Evolutionary conservation across 441 rosid species (phyloP).

Genomic region (Mallotus repandus): DNA sequence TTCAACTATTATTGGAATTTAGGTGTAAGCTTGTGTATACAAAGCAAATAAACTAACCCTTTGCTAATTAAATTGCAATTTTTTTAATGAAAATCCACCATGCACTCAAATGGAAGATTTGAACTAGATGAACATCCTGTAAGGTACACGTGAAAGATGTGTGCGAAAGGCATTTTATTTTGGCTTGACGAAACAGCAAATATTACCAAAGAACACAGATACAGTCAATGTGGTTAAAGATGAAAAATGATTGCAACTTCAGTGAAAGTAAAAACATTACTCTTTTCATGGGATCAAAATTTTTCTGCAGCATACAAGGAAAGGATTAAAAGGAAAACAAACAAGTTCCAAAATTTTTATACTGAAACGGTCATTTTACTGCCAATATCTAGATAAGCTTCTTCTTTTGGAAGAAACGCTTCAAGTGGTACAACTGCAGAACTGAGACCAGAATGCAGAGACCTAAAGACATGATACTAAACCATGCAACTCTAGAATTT

Average conservation of each 20-base stretch:
- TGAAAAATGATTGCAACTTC: background rate
- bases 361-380: conserved; percentile 10
- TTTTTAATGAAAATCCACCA: background rate
- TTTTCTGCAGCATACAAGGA: conserved; percentile 18
- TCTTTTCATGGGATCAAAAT: conserved; percentile 19
- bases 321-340: background rate
- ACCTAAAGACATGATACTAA: conserved; percentile 70
- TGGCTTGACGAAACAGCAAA: background rate
- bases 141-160: background rate
- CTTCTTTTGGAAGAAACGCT: conserved; percentile 76
- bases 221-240: background rate
- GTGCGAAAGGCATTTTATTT: background rate
- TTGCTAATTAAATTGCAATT: background rate
- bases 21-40: background rate
- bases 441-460: conserved; percentile 61
- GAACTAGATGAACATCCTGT: background rate
- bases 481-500: conserved; percentile 66
- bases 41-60: background rate
- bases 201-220: background rate
- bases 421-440: conserved; percentile 71
- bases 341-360: conserved; percentile 18
- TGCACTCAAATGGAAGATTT: background rate
- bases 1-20: no score
- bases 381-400: conserved; percentile 57
- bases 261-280: background rate